Evolutionary conservation across 441 rosid genomes (phyloP), one percentile per base, ranked within the genome.

Genomic region (Corymbia calophylla): DNA sequence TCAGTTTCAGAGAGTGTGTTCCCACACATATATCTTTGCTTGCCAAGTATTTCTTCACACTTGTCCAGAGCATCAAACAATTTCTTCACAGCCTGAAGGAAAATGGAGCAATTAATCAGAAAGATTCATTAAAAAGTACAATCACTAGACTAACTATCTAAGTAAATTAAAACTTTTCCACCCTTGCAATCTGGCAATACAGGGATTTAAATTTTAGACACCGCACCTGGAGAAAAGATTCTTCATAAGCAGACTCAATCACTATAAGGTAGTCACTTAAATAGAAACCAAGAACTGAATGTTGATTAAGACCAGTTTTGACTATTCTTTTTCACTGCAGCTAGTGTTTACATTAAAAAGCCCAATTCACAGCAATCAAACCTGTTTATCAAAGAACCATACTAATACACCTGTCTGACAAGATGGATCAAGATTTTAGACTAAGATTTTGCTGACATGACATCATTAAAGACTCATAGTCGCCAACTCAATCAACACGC

Each of bases 11-110:
- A 91, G 88, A 96, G 89, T 70, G 89, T 88, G 90, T 94, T 93
- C 56, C 98, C 99, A 48, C 99, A 97, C 44, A 97, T 89, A 89
- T 93, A 97, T 6, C 97, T 93, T 47, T 97, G 95, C 93, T 95
- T 94, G 88, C 93, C 91, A 82, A 97, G 98, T 87, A 96, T 94
- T 88, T 91, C 95, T 89, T 97, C 99, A 49, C 98, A 96, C 93
- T 90, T 96, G 90, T 97, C 98, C 92, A 97, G 88, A 89, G 98
- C 96, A 85, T 95, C 97, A 86, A 92, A 96, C 89, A 97, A 82
- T 80, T 94, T 93, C 90, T 91, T 94, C 48, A 93, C 93, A 77
- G 98, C 99, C 99, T 97, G 93, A 87, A 92, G 53, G 47, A 84
- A 56, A 77, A 84, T 58, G 66, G 56, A 66, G 23, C 64, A 91